Evolutionary conservation across 2,329 filamentous ascomycete genomes (phyloP), one percentile per base, ranked within the genome.

Genomic region (Fusarium duplospermum): DNA sequence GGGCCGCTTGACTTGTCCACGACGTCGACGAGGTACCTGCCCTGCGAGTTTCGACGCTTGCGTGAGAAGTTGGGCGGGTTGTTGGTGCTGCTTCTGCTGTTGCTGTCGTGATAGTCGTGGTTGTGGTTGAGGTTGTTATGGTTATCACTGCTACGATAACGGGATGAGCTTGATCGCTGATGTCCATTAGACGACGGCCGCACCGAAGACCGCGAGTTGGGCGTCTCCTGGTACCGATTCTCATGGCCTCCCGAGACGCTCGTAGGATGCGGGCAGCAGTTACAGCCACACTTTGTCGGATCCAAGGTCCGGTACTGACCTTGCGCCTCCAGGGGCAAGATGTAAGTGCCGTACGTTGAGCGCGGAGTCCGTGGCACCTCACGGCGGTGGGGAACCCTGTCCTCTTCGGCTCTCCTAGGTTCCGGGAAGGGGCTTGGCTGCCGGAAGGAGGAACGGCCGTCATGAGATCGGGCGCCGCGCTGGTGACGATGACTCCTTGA

Each of bases 261-360:
- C 18, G 56, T 62, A 22, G 76, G 76, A 66, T 78, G 76, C 14
- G 76, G 76, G 29, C 76, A 78, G 45, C 75, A 78, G 58, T 64
- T 74, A 66, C 76, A 78, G 27, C 56, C 60, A 60, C 75, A 78
- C 13, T 40, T 69, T 20, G 69, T 78, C 47, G 75, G 77, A 27
- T 78, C 75, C 61, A 64, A 54, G 54, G 56, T 78, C 22, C 42
- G 63, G 61, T 76, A 70, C 47, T 56, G 38, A 14, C 74, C 70
- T 50, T 20, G 45, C 27, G 47, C 45, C n/a, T 77, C 65, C 11
- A 78, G 54, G 3, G 74, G 72, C 29, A 66, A 56, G 35, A 76
- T 73, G 67, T 77, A 78, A 24, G 76, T 76, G 14, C 75, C 75
- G 5, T 76, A 76, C 0, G 72, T 78, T 27, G 65, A 64, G 4